These are phyloP conservation scores for Pleurotus giganteus DNA, from an alignment of 768 basidiomycete genomes.

Conservation along the genomic window DNA sequence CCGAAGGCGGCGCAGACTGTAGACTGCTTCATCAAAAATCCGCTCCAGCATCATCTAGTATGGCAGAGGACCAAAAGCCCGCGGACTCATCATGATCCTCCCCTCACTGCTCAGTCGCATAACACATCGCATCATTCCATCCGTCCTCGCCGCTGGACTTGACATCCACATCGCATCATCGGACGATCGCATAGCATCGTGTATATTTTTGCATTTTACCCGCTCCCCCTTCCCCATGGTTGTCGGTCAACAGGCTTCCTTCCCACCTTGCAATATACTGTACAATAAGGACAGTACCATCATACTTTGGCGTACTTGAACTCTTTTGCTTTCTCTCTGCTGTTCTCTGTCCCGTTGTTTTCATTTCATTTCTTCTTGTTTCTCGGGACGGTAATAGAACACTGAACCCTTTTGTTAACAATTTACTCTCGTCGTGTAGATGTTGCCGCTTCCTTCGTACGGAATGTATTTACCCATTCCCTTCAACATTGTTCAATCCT, in stretches of 20 bases:
- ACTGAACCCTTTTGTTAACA: neutral
- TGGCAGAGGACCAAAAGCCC: neutral
- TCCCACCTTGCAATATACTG: slow-evolving; percentile 1
- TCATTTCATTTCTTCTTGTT: neutral
- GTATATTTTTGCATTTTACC: neutral
- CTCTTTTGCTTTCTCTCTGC: neutral
- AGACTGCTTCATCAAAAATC: slow-evolving; percentile 33
- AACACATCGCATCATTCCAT: neutral
- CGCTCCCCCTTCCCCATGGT: neutral
- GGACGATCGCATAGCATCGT: neutral
- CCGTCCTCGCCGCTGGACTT: neutral
- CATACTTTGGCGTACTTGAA: neutral
- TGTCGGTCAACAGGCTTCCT: neutral
- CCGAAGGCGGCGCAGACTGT: slow-evolving; percentile 82
- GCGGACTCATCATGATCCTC: slow-evolving; percentile 4
- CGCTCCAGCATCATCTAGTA: neutral
- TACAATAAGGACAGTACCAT: slow-evolving; percentile 1
- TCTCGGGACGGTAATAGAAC: neutral
- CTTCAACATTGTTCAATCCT: neutral
- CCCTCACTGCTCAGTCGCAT: neutral
- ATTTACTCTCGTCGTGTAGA: neutral
- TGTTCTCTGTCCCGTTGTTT: neutral
- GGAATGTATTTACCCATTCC: neutral
- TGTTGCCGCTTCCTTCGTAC: neutral
- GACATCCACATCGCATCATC: neutral